These are phyloP conservation scores for Globisporangium alternatum DNA, from an alignment of 352 stramenopile species.

Conservation along the genomic window DNA sequence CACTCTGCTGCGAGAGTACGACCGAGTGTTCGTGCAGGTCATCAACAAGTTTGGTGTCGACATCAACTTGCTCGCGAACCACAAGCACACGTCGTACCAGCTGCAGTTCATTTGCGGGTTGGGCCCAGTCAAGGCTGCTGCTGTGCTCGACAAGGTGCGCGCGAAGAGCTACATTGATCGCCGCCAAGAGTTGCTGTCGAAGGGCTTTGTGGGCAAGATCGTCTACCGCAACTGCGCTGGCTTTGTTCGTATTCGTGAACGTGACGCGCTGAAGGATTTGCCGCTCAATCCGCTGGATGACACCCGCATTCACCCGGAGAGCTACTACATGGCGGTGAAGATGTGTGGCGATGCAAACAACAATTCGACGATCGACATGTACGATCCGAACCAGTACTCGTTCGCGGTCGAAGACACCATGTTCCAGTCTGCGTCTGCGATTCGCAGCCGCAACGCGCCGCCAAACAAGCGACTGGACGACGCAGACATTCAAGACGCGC, in stretches of 20 bases:
- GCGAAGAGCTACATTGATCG: slow-evolving; percentile 85
- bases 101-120: slow-evolving; percentile 87
- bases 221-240: slow-evolving; percentile 87
- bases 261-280: slow-evolving; percentile 78
- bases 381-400: slow-evolving; percentile 88
- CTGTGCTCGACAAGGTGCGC: slow-evolving; percentile 79
- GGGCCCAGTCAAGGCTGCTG: slow-evolving; percentile 75
- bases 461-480: slow-evolving; percentile 60
- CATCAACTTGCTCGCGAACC: slow-evolving; percentile 87
- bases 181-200: slow-evolving; percentile 83
- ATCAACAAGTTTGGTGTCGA: slow-evolving; percentile 89
- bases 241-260: slow-evolving; percentile 86
- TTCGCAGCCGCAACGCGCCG: slow-evolving; percentile 60
- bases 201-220: slow-evolving; percentile 80
- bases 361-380: slow-evolving; percentile 91
- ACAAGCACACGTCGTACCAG: slow-evolving; percentile 86
- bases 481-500: slow-evolving; percentile 81
- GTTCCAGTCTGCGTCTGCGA: slow-evolving; percentile 86
- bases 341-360: slow-evolving; percentile 91
- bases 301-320: slow-evolving; percentile 87
- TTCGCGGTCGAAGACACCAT: slow-evolving; percentile 90
- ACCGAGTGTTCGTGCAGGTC: slow-evolving; percentile 81
- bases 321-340: slow-evolving; percentile 91
- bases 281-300: slow-evolving; percentile 86
- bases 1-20: slow-evolving; percentile 80